A percentile compares a stretch with the other conserved stretches of the same genome.
phyloP scores from a whole-genome alignment of 139 green algal genomes.

The Edaphochlamys debaryana region DNA sequence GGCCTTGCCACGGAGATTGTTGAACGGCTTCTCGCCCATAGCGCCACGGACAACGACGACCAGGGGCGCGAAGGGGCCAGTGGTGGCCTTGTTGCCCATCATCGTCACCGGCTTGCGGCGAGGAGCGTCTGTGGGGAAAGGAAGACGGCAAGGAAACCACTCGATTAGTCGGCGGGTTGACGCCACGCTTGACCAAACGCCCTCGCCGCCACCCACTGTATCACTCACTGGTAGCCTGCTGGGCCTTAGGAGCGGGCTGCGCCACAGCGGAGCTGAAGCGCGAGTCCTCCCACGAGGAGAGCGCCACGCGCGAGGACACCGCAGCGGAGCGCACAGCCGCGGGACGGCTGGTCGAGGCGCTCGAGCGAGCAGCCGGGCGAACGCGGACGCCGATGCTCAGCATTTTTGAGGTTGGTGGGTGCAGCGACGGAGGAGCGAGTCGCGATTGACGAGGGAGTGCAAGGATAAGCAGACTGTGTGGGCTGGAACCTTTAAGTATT shows the following conservation, averaged over 20 bases:
- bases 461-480: no score
- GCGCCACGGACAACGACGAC: slow-evolving; percentile 82
- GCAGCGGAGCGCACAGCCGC: not conserved
- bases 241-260: slow-evolving; percentile 17
- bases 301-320: slow-evolving; percentile 31
- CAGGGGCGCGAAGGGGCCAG: slow-evolving; percentile 91
- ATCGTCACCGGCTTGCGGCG: slow-evolving; percentile 48
- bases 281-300: slow-evolving; percentile 48
- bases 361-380: not conserved
- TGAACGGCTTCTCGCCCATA: slow-evolving; percentile 97
- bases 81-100: slow-evolving; percentile 86
- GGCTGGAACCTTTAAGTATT: not conserved
- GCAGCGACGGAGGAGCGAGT: no score
- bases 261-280: not conserved
- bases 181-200: no score
- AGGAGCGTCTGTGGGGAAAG: slow-evolving; percentile 14
- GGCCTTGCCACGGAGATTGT: slow-evolving; percentile 95
- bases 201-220: no score
- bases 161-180: not conserved
- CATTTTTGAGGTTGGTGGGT: slow-evolving; percentile 20
- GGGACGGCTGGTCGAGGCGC: not conserved
- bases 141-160: not conserved
- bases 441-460: no score
- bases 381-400: slow-evolving; percentile 1
- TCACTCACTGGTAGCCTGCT: slow-evolving; percentile 26